A percentile compares a stretch with the other conserved stretches of the same genome.
Conservation (phyloP, 306 rosid genomes). For the Malus sieversii region DNA sequence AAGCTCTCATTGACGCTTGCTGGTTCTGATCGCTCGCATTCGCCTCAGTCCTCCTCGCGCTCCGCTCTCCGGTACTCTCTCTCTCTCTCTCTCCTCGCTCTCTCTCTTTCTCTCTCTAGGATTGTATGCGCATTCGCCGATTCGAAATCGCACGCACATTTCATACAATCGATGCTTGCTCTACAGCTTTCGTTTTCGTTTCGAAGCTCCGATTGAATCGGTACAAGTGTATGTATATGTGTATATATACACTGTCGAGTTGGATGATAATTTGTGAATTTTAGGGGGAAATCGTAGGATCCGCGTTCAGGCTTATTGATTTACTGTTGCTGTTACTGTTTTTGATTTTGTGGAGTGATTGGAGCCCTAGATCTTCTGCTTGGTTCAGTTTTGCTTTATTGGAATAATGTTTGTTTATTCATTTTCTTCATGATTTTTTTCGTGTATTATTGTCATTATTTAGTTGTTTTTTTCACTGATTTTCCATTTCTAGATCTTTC, state of each 20-base stretch:
- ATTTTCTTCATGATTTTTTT: neutral
- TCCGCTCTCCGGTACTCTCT: conserved; percentile 18
- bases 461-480: neutral
- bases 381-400: conserved; percentile 10
- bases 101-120: too few relatives aligned
- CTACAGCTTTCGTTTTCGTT: neutral
- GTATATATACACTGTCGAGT: neutral
- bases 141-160: neutral
- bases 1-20: neutral
- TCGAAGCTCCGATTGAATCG: conserved; percentile 12
- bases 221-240: neutral
- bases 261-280: conserved; percentile 4
- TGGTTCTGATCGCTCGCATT: conserved; percentile 2
- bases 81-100: neutral
- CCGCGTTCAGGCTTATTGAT: conserved; percentile 3
- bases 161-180: neutral
- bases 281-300: conserved; percentile 7
- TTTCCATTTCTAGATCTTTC: too few relatives aligned
- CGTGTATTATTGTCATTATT: neutral
- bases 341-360: neutral
- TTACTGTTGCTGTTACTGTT: neutral
- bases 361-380: conserved; percentile 16
- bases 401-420: neutral
- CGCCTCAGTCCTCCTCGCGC: conserved; percentile 17
- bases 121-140: too few relatives aligned